Evolutionary conservation across 768 basidiomycete species (phyloP).

Genomic region (Tylopilus plumbeoviolaceoides): DNA sequence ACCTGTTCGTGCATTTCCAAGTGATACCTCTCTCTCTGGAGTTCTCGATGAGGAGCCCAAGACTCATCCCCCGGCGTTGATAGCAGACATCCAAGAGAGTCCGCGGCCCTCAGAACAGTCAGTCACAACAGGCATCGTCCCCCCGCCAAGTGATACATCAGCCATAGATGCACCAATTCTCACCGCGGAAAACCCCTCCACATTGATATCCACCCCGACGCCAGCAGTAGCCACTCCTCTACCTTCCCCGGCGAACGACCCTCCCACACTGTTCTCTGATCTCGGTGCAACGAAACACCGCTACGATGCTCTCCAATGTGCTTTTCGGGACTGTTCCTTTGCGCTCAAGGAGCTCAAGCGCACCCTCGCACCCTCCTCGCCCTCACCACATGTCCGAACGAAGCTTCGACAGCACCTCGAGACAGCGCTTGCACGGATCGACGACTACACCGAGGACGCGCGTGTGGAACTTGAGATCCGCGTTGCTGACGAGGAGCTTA

Average conservation of each 20-base stretch:
- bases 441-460: slow-evolving; percentile 74
- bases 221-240: neutral
- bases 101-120: neutral
- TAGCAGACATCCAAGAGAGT: slow-evolving; percentile 11
- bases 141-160: neutral
- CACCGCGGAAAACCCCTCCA: neutral
- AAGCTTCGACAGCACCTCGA: slow-evolving; percentile 33
- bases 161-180: neutral
- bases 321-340: slow-evolving; percentile 67
- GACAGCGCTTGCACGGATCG: slow-evolving; percentile 55
- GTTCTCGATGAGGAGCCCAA: slow-evolving; percentile 9
- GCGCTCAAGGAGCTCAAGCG: slow-evolving; percentile 56
- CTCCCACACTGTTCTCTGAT: slow-evolving; percentile 41
- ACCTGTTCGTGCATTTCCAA: neutral
- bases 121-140: neutral
- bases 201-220: neutral
- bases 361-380: slow-evolving; percentile 13
- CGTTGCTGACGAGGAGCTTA: slow-evolving; percentile 65
- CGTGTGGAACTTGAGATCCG: slow-evolving; percentile 82
- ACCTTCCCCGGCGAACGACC: neutral
- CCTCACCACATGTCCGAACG: neutral
- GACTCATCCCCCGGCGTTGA: slow-evolving; percentile 15
- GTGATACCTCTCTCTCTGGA: neutral
- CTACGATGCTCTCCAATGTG: slow-evolving; percentile 57
- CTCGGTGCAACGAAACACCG: slow-evolving; percentile 45